These are phyloP conservation scores for Rosa rugosa DNA, from an alignment of 306 rosid genomes.

Conservation along the genomic window DNA sequence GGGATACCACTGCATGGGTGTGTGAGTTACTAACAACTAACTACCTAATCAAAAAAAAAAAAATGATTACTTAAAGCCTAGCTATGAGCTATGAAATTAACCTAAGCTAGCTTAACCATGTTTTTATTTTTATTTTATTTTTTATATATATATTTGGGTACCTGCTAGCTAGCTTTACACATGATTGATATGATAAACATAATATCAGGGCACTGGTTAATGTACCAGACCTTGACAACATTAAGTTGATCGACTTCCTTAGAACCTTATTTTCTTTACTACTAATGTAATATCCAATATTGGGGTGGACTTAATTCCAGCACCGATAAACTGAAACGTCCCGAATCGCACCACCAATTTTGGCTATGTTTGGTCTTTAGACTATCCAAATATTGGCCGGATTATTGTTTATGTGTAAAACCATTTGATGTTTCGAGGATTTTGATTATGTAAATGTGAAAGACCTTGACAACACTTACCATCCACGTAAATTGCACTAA, in stretches of 20 bases:
- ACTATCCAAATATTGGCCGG: background rate
- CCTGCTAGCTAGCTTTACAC: background rate
- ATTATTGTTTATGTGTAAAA: background rate
- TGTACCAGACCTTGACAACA: background rate
- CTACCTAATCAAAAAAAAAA: too few species aligned
- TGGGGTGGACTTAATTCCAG: background rate
- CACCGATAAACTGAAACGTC: background rate
- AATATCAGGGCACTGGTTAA: background rate
- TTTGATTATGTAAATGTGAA: background rate
- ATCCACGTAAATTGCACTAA: slow-evolving; percentile 57
- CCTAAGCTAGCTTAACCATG: background rate
- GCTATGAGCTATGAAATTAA: background rate
- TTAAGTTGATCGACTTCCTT: background rate
- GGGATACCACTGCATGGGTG: too few species aligned
- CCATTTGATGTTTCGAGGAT: background rate
- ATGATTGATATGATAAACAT: background rate
- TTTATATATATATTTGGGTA: background rate
- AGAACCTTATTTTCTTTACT: too few species aligned
- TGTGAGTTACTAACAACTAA: too few species aligned
- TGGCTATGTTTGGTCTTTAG: slow-evolving; percentile 1
- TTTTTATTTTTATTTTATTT: background rate
- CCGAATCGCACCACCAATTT: background rate
- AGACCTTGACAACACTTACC: slow-evolving; percentile 4
- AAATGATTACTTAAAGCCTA: background rate
- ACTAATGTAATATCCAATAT: background rate